Evolutionary conservation across 75 land plant species (phyloP).

Genomic region (Cunninghamia lanceolata): DNA sequence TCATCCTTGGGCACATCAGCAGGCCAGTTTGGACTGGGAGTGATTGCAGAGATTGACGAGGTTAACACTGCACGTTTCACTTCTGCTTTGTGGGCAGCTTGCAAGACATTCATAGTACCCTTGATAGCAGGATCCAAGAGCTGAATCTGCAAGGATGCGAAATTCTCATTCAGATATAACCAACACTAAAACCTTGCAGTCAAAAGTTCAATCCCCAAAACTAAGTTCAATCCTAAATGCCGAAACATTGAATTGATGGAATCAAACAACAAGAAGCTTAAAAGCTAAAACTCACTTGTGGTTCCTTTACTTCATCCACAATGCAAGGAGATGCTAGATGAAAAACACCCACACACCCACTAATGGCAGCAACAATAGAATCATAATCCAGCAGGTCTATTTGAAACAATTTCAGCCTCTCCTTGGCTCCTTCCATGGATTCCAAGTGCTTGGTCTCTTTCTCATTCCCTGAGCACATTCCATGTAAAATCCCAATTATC

Average conservation of each 20-base stretch:
- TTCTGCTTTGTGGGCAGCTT: conserved; percentile 51
- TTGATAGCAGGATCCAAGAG: conserved; percentile 77
- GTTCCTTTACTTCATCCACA: conserved; percentile 45
- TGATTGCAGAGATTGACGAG: conserved; percentile 70
- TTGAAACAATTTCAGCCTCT: conserved; percentile 59
- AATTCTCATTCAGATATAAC: neutral
- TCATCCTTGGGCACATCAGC: conserved; percentile 55
- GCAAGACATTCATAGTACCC: conserved; percentile 79
- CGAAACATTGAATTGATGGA: neutral
- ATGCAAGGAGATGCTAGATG: conserved; percentile 79
- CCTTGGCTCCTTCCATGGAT: conserved; percentile 50
- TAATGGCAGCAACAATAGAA: conserved; percentile 46
- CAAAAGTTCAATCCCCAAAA: neutral
- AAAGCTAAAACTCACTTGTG: conserved; percentile 27
- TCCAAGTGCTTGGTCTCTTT: conserved; percentile 59
- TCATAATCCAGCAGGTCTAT: conserved; percentile 69
- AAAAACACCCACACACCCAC: conserved; percentile 56
- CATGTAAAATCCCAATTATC: neutral
- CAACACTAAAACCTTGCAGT: neutral
- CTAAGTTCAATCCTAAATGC: neutral
- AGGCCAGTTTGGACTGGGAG: conserved; percentile 56
- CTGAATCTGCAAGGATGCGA: conserved; percentile 28
- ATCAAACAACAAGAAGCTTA: neutral
- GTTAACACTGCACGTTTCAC: conserved; percentile 76
- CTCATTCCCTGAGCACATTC: conserved; percentile 31